Evolutionary conservation across 2,329 filamentous ascomycete genomes (phyloP), one percentile per base, ranked within the genome.

Genomic region (Fusarium anthophilum): DNA sequence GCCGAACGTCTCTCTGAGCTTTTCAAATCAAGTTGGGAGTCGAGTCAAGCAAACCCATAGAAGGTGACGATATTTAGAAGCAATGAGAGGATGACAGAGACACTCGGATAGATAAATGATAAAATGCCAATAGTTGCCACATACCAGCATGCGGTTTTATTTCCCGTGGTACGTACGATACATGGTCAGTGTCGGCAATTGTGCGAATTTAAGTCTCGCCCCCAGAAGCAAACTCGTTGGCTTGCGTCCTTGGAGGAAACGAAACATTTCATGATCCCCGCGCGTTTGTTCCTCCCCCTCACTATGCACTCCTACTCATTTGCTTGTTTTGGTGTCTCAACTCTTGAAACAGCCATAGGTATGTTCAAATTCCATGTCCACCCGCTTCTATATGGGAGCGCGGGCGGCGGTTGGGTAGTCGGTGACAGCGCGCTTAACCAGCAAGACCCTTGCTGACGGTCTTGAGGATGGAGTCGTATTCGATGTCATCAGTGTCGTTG

Each of bases 401-500:
- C 56, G 60, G 69, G 66, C 57, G 48, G 57, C 45, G 32, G 28
- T 60, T 66, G 71, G 68, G 57, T 35, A 58, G 51, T 71, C 63
- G 43, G 53, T 57, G 55, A 68, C 56, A 47, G 56, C 32, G 62
- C 54, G 73, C 76, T 84, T 86, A 87, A 80, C 81, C 81, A 77
- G 88, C 87, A 80, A 87, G 81, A 79, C 89, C 87, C 88, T 91
- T 90, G 88, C 88, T 90, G 84, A 92, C 87, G 69, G 85, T 87
- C 84, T 87, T 88, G 83, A 94, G 85, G 81, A 96, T 88, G 80
- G 87, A 88, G 74, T 93, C 90, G 84, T 91, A 91, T 86, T 95
- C 93, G 81, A 96, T 93, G 83, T 96, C 93, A 83, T 94, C 92
- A 77, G 86, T 84, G 83, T 96, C 93, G 87, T 95, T 95, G 86